Percentiles rank a stretch among this genome's conserved stretches.
Evolutionary conservation across 768 basidiomycete species (phyloP).

Genomic region (Multifurca ochricompacta): DNA sequence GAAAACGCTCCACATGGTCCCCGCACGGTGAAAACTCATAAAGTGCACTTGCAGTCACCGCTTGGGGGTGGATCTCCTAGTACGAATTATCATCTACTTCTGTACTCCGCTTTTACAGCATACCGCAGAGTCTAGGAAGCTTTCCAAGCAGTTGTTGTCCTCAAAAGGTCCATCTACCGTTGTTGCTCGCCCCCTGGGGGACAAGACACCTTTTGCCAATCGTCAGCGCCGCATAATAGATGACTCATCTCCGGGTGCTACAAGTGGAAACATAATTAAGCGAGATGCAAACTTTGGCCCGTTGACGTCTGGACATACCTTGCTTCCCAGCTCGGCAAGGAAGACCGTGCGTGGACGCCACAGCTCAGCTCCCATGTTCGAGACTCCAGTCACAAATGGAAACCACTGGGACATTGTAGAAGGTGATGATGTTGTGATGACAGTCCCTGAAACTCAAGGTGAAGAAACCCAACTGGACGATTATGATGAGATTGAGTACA

Average conservation of each 20-base stretch:
- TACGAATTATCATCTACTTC: background rate
- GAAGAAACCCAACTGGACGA: slow-evolving; percentile 26
- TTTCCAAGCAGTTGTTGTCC: background rate
- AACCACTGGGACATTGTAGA: slow-evolving; percentile 76
- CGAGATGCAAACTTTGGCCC: slow-evolving; percentile 26
- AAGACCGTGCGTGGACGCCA: slow-evolving; percentile 53
- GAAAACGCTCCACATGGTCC: slow-evolving; percentile 43
- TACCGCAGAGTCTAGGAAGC: slow-evolving; percentile 15
- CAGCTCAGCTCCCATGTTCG: slow-evolving; percentile 42
- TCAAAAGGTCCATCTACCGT: slow-evolving; percentile 23
- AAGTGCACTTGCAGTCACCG: slow-evolving; percentile 30
- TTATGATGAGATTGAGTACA: slow-evolving; percentile 46
- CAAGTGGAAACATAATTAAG: slow-evolving; percentile 31
- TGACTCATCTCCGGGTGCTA: slow-evolving; percentile 25
- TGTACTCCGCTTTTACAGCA: background rate
- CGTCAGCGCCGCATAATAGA: slow-evolving; percentile 35
- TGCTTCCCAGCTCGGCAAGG: slow-evolving; percentile 61
- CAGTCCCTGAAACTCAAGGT: slow-evolving; percentile 21
- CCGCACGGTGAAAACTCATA: slow-evolving; percentile 38
- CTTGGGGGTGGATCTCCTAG: slow-evolving; percentile 28
- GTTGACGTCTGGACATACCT: slow-evolving; percentile 32
- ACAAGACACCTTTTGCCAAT: slow-evolving; percentile 75
- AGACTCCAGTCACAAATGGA: slow-evolving; percentile 60
- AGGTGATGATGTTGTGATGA: slow-evolving; percentile 31
- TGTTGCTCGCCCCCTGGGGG: slow-evolving; percentile 45